phyloP scores from a whole-genome alignment of 2,329 filamentous ascomycete species.

The Calonectria hawksworthii region DNA sequence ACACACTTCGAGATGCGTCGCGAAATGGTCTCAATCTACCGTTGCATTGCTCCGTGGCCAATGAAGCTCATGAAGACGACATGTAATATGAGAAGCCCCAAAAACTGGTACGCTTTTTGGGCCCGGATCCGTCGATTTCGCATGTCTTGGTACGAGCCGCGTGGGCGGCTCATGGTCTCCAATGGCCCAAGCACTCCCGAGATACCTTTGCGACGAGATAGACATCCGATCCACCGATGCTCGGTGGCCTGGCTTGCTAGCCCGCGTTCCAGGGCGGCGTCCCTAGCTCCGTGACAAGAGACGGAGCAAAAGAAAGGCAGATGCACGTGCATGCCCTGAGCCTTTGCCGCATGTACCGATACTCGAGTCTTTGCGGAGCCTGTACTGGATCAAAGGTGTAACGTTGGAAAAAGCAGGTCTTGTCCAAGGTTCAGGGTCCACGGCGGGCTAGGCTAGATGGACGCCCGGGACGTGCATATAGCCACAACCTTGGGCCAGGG shows the following conservation, averaged over 20 bases:
- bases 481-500: background rate
- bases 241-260: constrained; percentile 30
- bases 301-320: constrained; percentile 24
- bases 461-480: constrained; percentile 19
- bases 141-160: constrained; percentile 33
- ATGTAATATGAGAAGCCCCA: constrained; percentile 32
- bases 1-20: constrained; percentile 36
- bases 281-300: constrained; percentile 19
- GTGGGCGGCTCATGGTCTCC: constrained; percentile 30
- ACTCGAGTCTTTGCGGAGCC: constrained; percentile 28
- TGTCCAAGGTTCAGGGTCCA: constrained; percentile 29
- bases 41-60: constrained; percentile 37
- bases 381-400: constrained; percentile 35
- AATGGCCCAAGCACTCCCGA: constrained; percentile 27
- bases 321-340: constrained; percentile 34
- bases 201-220: constrained; percentile 20
- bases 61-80: constrained; percentile 30
- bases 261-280: constrained; percentile 8
- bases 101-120: constrained; percentile 17
- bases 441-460: constrained; percentile 16
- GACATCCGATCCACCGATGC: constrained; percentile 38
- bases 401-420: constrained; percentile 28
- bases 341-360: constrained; percentile 38
- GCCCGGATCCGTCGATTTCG: constrained; percentile 20
- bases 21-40: constrained; percentile 41